A percentile compares a stretch with the other conserved stretches of the same genome.
phyloP scores from a whole-genome alignment of 139 green algal genomes.

The Gonium pectorale region DNA sequence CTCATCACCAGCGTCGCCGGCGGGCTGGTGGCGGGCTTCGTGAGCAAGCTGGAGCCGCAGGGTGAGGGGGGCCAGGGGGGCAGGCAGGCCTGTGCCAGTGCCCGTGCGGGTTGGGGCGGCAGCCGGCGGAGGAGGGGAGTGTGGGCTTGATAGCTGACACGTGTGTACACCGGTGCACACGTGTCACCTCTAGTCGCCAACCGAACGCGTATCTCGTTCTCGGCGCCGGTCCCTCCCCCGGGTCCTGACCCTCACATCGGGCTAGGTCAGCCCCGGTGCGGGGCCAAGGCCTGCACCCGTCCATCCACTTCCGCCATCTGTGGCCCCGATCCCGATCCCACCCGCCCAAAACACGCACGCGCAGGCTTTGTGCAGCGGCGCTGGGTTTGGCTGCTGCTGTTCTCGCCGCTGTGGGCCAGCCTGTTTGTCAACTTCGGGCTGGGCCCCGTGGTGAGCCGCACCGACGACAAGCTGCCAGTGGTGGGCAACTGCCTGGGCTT shows the following conservation, averaged over 20 bases:
- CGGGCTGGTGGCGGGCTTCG: slow-evolving; percentile 74
- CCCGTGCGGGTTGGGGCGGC: too few relatives aligned
- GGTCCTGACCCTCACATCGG: too few relatives aligned
- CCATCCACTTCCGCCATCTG: not conserved
- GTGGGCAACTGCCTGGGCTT: slow-evolving; percentile 70
- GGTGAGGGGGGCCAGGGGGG: slow-evolving; percentile 42
- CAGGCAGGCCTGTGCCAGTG: not conserved
- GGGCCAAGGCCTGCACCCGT: too few relatives aligned
- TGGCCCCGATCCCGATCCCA: not conserved
- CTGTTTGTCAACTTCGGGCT: slow-evolving; percentile 86
- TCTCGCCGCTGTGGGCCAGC: slow-evolving; percentile 77
- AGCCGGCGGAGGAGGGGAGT: too few relatives aligned
- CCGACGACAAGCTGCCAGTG: slow-evolving; percentile 65
- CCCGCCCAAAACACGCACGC: not conserved
- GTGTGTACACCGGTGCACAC: too few relatives aligned
- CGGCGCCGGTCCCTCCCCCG: too few relatives aligned
- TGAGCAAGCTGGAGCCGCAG: slow-evolving; percentile 67
- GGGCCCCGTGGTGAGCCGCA: slow-evolving; percentile 76
- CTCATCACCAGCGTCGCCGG: slow-evolving; percentile 67
- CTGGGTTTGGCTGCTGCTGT: slow-evolving; percentile 79
- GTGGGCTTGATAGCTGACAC: too few relatives aligned
- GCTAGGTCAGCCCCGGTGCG: too few relatives aligned
- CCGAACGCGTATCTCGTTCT: too few relatives aligned
- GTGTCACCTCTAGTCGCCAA: too few relatives aligned
- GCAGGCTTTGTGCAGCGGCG: slow-evolving; percentile 69